These are phyloP conservation scores for Syncephalastrum racemosum DNA, from an alignment of 371 early-diverging fungal genomes.

Conservation along the genomic window DNA sequence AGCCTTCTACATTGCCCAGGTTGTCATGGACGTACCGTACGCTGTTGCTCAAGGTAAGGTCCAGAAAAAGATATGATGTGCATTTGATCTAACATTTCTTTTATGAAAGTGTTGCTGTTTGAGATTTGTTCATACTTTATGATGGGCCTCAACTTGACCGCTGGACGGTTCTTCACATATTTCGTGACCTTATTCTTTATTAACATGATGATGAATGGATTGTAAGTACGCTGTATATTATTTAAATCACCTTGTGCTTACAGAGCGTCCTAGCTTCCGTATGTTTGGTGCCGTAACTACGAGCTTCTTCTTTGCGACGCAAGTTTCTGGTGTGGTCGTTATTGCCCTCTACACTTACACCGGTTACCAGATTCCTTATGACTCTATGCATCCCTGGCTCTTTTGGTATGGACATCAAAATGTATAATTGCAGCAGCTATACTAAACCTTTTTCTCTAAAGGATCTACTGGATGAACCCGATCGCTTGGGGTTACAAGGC, in stretches of 20 bases:
- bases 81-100: neutral
- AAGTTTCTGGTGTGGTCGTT: slow-evolving; percentile 46
- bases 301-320: slow-evolving; percentile 47
- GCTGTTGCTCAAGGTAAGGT: slow-evolving; percentile 42
- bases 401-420: slow-evolving; percentile 32
- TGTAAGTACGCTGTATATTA: slow-evolving; percentile 1
- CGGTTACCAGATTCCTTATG: slow-evolving; percentile 46
- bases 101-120: slow-evolving; percentile 15
- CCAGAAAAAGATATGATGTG: neutral
- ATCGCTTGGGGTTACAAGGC: slow-evolving; percentile 71
- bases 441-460: slow-evolving; percentile 21
- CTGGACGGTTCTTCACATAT: slow-evolving; percentile 48
- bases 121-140: slow-evolving; percentile 47
- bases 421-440: neutral
- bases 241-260: too few species aligned
- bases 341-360: slow-evolving; percentile 50
- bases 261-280: slow-evolving; percentile 43
- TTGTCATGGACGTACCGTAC: slow-evolving; percentile 41
- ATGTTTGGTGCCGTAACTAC: slow-evolving; percentile 47
- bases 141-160: slow-evolving; percentile 43
- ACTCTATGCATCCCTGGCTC: slow-evolving; percentile 53
- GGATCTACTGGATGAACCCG: slow-evolving; percentile 77
- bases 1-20: slow-evolving; percentile 61
- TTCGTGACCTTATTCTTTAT: slow-evolving; percentile 39
- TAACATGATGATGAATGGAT: slow-evolving; percentile 33